These are phyloP conservation scores for Coemansia sp. DNA, from an alignment of 192 early-diverging fungal genomes.

Conservation along the genomic window DNA sequence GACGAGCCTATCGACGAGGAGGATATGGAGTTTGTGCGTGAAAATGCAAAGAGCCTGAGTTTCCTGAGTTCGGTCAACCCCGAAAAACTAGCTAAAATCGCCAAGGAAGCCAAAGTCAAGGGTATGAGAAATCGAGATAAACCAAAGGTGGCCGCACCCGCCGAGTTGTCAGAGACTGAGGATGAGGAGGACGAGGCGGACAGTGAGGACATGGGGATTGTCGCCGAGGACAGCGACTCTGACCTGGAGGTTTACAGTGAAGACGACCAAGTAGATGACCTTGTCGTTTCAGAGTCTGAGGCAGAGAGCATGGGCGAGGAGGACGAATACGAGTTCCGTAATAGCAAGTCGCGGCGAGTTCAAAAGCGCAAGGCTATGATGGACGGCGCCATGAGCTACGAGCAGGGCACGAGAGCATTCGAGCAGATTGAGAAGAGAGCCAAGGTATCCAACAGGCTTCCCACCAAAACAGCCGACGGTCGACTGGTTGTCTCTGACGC, in stretches of 20 bases:
- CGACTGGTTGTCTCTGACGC: constrained; percentile 45
- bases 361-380: constrained; percentile 52
- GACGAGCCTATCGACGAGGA: constrained; percentile 49
- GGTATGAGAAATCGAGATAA: constrained; percentile 4
- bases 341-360: constrained; percentile 46
- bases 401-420: constrained; percentile 39
- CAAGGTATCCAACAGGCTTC: constrained; percentile 57
- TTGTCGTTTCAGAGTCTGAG: constrained; percentile 17
- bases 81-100: constrained; percentile 29
- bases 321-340: constrained; percentile 26
- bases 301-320: constrained; percentile 16
- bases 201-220: constrained; percentile 15
- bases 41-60: constrained; percentile 34
- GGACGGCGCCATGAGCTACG: constrained; percentile 49
- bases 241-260: constrained; percentile 41
- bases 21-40: constrained; percentile 52
- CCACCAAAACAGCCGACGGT: constrained; percentile 61
- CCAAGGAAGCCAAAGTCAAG: constrained; percentile 43
- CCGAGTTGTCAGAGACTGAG: constrained; percentile 30
- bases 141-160: constrained; percentile 8
- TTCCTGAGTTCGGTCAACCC: constrained; percentile 45
- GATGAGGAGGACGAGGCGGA: constrained; percentile 18
- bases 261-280: constrained; percentile 14
- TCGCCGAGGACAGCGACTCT: constrained; percentile 21
- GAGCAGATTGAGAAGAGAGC: constrained; percentile 41